Conservation (phyloP, 306 rosid genomes). For the Fagus crenata region DNA sequence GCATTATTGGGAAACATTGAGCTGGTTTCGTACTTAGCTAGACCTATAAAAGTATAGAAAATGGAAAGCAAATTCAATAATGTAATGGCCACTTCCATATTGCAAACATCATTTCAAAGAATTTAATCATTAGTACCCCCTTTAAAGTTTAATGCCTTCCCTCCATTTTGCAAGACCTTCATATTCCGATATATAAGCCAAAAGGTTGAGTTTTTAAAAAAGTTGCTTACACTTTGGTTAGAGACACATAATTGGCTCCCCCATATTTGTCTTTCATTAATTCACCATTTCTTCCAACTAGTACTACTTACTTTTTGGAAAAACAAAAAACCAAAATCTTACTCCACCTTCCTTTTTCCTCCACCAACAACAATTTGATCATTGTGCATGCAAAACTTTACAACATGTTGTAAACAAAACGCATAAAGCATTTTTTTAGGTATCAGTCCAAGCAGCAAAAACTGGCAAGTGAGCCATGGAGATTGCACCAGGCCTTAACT, state of each 20-base stretch:
- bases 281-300: slow-evolving; percentile 50
- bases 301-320: slow-evolving; percentile 15
- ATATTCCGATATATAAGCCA: slow-evolving; percentile 45
- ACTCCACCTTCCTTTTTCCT: slow-evolving; percentile 4
- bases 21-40: slow-evolving; percentile 68
- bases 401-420: slow-evolving; percentile 16
- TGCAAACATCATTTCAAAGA: slow-evolving; percentile 51
- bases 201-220: slow-evolving; percentile 49
- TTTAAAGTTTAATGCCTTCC: slow-evolving; percentile 33
- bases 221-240: slow-evolving; percentile 42
- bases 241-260: slow-evolving; percentile 50
- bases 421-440: slow-evolving; percentile 28
- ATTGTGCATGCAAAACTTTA: slow-evolving; percentile 43
- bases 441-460: slow-evolving; percentile 87
- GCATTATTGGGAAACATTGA: slow-evolving; percentile 76
- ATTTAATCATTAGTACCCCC: slow-evolving; percentile 50
- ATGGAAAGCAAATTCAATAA: slow-evolving; percentile 39
- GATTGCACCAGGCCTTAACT: slow-evolving; percentile 67
- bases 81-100: slow-evolving; percentile 46
- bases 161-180: slow-evolving; percentile 47
- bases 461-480: slow-evolving; percentile 76
- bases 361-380: slow-evolving; percentile 5
- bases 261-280: slow-evolving; percentile 37
- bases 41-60: slow-evolving; percentile 25
- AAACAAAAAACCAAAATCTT: slow-evolving; percentile 26